phyloP scores from a whole-genome alignment of 75 land plant species.

The Picea glauca region DNA sequence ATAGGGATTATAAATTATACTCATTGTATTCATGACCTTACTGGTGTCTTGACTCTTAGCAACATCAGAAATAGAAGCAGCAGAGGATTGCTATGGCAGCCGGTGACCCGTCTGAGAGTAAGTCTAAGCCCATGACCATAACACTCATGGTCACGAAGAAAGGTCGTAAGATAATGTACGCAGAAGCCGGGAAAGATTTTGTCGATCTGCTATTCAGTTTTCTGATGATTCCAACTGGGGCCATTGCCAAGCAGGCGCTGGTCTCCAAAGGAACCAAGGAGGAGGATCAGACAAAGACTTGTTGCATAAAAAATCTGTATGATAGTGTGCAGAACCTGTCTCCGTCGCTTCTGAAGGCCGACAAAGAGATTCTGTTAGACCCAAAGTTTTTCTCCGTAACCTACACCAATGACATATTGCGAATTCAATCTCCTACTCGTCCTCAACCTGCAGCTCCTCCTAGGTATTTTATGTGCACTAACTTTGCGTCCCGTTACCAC shows the following conservation, averaged over 20 bases:
- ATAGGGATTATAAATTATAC: too few relatives aligned
- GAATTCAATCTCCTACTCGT: background rate
- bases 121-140: background rate
- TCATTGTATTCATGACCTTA: too few relatives aligned
- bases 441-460: background rate
- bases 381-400: background rate
- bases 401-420: background rate
- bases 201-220: background rate
- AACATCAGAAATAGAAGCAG: too few relatives aligned
- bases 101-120: too few relatives aligned
- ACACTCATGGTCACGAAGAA: slow-evolving; percentile 1
- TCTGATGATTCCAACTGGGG: background rate
- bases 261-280: background rate
- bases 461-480: background rate
- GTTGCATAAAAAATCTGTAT: background rate
- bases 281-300: background rate
- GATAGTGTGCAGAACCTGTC: background rate
- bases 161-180: background rate
- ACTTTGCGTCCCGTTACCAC: background rate
- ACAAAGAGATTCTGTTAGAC: background rate
- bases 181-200: background rate
- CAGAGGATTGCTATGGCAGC: too few relatives aligned
- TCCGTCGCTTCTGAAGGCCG: background rate
- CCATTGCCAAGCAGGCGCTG: background rate
- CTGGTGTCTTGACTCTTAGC: too few relatives aligned